Evolutionary conservation across 352 stramenopile genomes (phyloP).

Genomic region (Globisporangium irregulare): DNA sequence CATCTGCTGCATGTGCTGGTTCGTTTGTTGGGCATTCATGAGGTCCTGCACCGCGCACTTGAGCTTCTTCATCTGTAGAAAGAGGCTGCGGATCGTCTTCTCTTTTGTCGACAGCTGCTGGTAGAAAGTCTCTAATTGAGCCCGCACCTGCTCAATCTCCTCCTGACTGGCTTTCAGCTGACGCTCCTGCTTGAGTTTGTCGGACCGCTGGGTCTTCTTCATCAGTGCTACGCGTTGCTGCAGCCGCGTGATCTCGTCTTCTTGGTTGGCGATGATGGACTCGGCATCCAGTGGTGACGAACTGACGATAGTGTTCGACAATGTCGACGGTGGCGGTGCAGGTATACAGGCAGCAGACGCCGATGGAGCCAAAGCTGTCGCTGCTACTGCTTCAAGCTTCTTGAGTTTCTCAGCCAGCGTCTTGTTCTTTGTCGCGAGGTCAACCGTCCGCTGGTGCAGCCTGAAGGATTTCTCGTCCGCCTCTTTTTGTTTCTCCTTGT

Average conservation of each 20-base stretch:
- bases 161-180: conserved; percentile 38
- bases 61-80: conserved; percentile 74
- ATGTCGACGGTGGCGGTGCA: neutral
- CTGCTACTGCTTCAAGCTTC: conserved; percentile 28
- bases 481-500: conserved; percentile 47
- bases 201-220: conserved; percentile 54
- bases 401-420: conserved; percentile 41
- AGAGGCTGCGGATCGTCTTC: conserved; percentile 52
- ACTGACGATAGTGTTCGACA: neutral
- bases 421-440: conserved; percentile 59
- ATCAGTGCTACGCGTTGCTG: conserved; percentile 56
- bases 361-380: conserved; percentile 2
- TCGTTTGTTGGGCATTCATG: conserved; percentile 43
- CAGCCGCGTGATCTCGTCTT: conserved; percentile 63
- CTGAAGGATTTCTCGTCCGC: conserved; percentile 46
- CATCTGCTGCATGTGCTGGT: conserved; percentile 48
- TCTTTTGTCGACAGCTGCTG: conserved; percentile 53
- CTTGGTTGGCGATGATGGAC: conserved; percentile 51
- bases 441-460: conserved; percentile 56
- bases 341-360: conserved; percentile 10
- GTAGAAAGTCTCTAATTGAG: conserved; percentile 49
- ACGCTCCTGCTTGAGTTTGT: conserved; percentile 52
- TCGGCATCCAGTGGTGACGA: conserved; percentile 27
- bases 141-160: conserved; percentile 39
- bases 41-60: conserved; percentile 65